Evolutionary conservation across 257 asterid species (phyloP).

Genomic region (Solanum clarkiae): DNA sequence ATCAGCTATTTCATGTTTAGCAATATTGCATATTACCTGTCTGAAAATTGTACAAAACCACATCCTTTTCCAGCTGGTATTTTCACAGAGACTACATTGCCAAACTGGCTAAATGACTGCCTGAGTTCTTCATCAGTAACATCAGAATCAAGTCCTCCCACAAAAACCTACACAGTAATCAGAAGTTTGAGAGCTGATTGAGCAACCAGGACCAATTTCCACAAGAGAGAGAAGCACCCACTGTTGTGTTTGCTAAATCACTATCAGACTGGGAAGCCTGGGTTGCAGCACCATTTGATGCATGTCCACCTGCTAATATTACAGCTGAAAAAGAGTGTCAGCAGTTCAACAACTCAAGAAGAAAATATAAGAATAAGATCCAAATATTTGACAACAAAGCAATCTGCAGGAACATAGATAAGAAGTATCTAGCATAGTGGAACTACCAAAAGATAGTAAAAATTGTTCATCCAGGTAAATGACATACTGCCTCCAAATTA

Average conservation of each 20-base stretch:
- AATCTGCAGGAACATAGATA: background rate
- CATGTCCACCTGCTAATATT: slow-evolving; percentile 70
- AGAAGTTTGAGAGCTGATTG: background rate
- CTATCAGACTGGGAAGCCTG: slow-evolving; percentile 48
- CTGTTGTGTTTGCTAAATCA: slow-evolving; percentile 81
- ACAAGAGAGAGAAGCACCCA: slow-evolving; percentile 31
- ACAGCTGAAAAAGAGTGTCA: slow-evolving; percentile 38
- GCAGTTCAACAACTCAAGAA: background rate
- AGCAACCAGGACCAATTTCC: background rate
- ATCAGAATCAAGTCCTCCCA: slow-evolving; percentile 74
- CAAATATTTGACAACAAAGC: background rate
- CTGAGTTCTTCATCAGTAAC: slow-evolving; percentile 82
- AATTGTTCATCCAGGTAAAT: background rate
- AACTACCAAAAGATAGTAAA: background rate
- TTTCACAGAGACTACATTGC: slow-evolving; percentile 82
- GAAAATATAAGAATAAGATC: background rate
- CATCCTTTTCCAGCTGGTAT: slow-evolving; percentile 96
- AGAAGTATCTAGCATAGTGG: background rate
- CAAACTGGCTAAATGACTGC: slow-evolving; percentile 63
- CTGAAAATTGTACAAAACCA: slow-evolving; percentile 80
- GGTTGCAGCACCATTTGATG: slow-evolving; percentile 44
- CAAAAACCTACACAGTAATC: slow-evolving; percentile 22
- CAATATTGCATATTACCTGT: slow-evolving; percentile 32
- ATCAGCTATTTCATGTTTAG: background rate
- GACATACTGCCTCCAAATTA: background rate